A percentile compares a stretch with the other conserved stretches of the same genome.
Evolutionary conservation across 2,329 filamentous ascomycete species (phyloP).

Genomic region (Erysiphe pulchra): DNA sequence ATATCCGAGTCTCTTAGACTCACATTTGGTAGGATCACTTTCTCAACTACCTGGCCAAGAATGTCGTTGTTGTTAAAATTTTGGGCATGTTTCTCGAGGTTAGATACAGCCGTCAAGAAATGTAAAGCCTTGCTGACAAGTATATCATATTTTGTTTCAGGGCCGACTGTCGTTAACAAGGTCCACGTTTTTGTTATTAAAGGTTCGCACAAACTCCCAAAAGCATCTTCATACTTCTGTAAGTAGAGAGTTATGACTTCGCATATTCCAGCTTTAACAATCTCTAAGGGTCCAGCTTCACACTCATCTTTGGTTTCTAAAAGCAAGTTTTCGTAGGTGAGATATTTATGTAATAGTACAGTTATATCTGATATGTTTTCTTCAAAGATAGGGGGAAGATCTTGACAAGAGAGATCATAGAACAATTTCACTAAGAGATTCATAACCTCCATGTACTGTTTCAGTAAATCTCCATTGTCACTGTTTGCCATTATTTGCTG

Average conservation of each 20-base stretch:
- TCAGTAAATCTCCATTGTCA: constrained; percentile 47
- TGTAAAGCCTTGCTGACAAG: constrained; percentile 85
- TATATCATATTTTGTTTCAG: constrained; percentile 80
- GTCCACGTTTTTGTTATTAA: constrained; percentile 86
- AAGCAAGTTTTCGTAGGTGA: constrained; percentile 66
- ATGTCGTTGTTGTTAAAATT: constrained; percentile 66
- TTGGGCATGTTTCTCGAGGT: constrained; percentile 49
- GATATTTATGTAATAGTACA: constrained; percentile 68
- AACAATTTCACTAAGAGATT: constrained; percentile 79
- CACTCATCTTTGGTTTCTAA: constrained; percentile 71
- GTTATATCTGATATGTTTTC: constrained; percentile 59
- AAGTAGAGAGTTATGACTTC: constrained; percentile 74
- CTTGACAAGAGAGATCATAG: constrained; percentile 92
- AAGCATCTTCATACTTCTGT: constrained; percentile 87
- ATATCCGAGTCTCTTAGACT: constrained; percentile 78
- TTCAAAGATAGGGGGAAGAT: constrained; percentile 84
- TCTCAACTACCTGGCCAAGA: constrained; percentile 72
- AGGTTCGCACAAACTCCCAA: constrained; percentile 50
- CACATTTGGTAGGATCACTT: constrained; percentile 85
- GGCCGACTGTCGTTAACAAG: constrained; percentile 61
- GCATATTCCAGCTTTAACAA: constrained; percentile 80
- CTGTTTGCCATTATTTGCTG: constrained; percentile 47
- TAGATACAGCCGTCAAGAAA: constrained; percentile 75
- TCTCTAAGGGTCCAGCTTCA: constrained; percentile 64
- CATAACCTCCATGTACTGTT: constrained; percentile 59